These are phyloP conservation scores for Inga oerstediana DNA, from an alignment of 306 rosid genomes.

Conservation along the genomic window DNA sequence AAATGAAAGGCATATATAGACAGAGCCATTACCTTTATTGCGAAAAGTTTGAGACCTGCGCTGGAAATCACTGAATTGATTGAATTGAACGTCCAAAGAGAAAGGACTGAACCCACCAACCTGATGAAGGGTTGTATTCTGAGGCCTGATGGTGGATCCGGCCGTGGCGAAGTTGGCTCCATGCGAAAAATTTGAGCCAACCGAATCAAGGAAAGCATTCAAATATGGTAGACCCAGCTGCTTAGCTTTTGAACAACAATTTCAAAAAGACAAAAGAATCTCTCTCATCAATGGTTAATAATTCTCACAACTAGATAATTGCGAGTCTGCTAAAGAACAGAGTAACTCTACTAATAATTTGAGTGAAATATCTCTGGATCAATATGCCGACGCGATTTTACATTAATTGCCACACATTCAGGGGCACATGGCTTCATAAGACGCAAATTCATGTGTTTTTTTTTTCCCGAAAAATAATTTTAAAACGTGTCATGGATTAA, in stretches of 20 bases:
- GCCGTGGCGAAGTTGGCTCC: slow-evolving; percentile 92
- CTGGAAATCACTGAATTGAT: slow-evolving; percentile 65
- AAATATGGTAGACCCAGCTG: slow-evolving; percentile 62
- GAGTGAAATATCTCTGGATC: not conserved
- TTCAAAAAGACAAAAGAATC: not conserved
- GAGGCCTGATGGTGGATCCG: slow-evolving; percentile 82
- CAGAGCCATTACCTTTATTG: slow-evolving; percentile 44
- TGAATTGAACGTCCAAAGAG: slow-evolving; percentile 68
- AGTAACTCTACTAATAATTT: not conserved
- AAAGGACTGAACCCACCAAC: slow-evolving; percentile 73
- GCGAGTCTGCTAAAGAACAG: not conserved
- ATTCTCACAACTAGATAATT: not conserved
- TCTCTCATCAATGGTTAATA: not conserved
- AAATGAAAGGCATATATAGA: not conserved
- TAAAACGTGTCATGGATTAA: not conserved
- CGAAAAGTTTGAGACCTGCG: slow-evolving; percentile 53
- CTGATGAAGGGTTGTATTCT: slow-evolving; percentile 67
- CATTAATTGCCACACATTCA: not conserved
- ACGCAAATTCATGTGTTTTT: not conserved
- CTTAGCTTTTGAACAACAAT: slow-evolving; percentile 46
- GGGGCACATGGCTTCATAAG: not conserved
- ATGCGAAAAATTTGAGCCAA: slow-evolving; percentile 71
- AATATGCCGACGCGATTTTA: not conserved
- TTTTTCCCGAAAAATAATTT: not conserved
- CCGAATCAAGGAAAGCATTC: slow-evolving; percentile 68